Evolutionary conservation across 805 yeast species (phyloP), one percentile per base, ranked within the genome.

Genomic region (Monosporozyma aerobia): DNA sequence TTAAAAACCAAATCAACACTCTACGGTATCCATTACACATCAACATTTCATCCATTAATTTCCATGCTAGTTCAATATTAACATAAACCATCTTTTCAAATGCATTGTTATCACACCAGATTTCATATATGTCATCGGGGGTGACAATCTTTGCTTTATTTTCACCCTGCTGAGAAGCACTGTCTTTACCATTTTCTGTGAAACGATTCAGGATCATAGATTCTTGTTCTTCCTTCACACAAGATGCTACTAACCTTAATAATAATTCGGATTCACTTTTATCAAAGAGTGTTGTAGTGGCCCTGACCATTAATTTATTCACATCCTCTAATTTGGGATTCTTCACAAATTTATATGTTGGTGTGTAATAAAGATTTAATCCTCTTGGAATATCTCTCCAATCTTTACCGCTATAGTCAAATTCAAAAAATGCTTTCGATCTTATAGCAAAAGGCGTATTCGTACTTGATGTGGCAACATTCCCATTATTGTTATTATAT

Each of bases 321-420:
- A 59, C 51, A 2, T 53, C 46, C 9, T 57, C 58, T n/a, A 56
- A 33, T 40, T 45, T 39, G 5, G 65, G 59, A 1, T 48, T 33
- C 14, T 56, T 51, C 10, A 59, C 50, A 51, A 67, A 67, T 14
- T 41, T 29, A 50, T 59, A 65, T 9, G 49, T 47, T 9, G 60
- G 56, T 2, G 67, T 59, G 47, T 72, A 69, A 39, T 69, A 65
- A 11, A 69, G 65, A 61, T 85, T 85, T 1, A 71, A 71, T 2
- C 80, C 87, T 49, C 89, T 69, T 2, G 87, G 85, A 11, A 82
- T 72, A 64, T 83, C 90, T 59, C 89, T 69, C 87, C 90, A 83
- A 67, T 85, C 90, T 37, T 79, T 71, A 0, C 87, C 88, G 47
- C 73, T 63, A 29, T 78, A 76, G 62, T 82, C 87, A 63, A 79